Evolutionary conservation across 257 asterid species (phyloP).

Genomic region (Agastache rugosa): DNA sequence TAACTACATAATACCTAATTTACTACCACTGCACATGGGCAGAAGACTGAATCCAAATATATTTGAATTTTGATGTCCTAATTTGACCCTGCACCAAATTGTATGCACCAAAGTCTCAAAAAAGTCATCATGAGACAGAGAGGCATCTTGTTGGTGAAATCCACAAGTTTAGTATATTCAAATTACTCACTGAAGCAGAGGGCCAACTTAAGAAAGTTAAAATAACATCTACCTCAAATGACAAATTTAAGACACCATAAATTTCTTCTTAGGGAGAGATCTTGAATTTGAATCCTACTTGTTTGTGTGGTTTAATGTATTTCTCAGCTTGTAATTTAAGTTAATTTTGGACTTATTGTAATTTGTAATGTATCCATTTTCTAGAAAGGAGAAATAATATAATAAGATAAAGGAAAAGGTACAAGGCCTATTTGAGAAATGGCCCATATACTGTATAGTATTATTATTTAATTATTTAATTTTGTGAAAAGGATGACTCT

Average conservation of each 20-base stretch:
- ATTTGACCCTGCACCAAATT: conserved; percentile 43
- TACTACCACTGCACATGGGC: conserved; percentile 40
- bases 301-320: no score
- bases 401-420: conserved; percentile 12
- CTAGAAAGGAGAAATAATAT: neutral
- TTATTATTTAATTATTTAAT: neutral
- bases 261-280: no score
- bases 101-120: conserved; percentile 31
- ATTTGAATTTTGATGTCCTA: neutral
- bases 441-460: conserved; percentile 30
- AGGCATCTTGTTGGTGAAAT: conserved; percentile 41
- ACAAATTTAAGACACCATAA: no score
- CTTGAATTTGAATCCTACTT: no score
- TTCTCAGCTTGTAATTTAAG: no score
- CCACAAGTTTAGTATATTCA: conserved; percentile 39
- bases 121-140: conserved; percentile 37
- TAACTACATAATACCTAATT: conserved; percentile 32
- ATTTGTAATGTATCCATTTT: neutral
- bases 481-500: neutral
- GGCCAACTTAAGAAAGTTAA: neutral
- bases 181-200: neutral
- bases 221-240: no score
- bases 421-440: conserved; percentile 40
- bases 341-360: neutral
- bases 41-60: conserved; percentile 24